A percentile compares a stretch with the other conserved stretches of the same genome.
Conservation (phyloP, 1,284 basidiomycete species). For the Trametes sp. region DNA sequence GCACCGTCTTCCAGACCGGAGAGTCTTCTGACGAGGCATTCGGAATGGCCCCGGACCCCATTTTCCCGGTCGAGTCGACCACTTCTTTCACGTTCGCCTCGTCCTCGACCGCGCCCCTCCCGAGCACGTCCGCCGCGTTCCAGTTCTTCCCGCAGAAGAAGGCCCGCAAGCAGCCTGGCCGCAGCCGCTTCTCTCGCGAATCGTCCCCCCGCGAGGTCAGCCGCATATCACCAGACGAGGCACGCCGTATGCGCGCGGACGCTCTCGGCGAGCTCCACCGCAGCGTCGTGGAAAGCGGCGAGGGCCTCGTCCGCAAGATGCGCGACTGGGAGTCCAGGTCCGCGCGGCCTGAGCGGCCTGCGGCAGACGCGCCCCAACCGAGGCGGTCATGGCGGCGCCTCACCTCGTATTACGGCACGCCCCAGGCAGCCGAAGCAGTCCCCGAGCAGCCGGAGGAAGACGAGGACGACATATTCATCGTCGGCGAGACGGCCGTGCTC, state of each 20-base stretch:
- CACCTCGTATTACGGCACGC: slow-evolving; percentile 22
- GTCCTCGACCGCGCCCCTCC: slow-evolving; percentile 46
- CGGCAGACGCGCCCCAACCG: slow-evolving; percentile 15
- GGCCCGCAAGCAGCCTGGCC: slow-evolving; percentile 16
- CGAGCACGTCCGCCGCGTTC: slow-evolving; percentile 67
- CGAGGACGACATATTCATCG: slow-evolving; percentile 65
- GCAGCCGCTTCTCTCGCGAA: slow-evolving; percentile 20
- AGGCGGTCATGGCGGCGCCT: slow-evolving; percentile 19
- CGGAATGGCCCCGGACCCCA: slow-evolving; percentile 19
- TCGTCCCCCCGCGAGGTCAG: slow-evolving; percentile 22
- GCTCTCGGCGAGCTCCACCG: slow-evolving; percentile 71
- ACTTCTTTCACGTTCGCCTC: slow-evolving; percentile 37
- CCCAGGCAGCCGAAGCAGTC: slow-evolving; percentile 17
- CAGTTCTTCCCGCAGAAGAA: slow-evolving; percentile 52
- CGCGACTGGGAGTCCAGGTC: slow-evolving; percentile 66
- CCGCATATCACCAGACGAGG: slow-evolving; percentile 42
- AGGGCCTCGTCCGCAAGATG: slow-evolving; percentile 75
- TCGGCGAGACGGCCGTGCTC: slow-evolving; percentile 45
- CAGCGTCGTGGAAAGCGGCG: slow-evolving; percentile 66
- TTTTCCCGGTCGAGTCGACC: slow-evolving; percentile 32
- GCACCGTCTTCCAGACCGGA: slow-evolving; percentile 18
- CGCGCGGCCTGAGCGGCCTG: slow-evolving; percentile 36
- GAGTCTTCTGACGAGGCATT: slow-evolving; percentile 18
- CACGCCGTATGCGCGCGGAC: slow-evolving; percentile 59
- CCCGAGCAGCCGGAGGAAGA: slow-evolving; percentile 48